Evolutionary conservation across 2,329 filamentous ascomycete genomes (phyloP).

Genomic region (Beauveria caledonica): DNA sequence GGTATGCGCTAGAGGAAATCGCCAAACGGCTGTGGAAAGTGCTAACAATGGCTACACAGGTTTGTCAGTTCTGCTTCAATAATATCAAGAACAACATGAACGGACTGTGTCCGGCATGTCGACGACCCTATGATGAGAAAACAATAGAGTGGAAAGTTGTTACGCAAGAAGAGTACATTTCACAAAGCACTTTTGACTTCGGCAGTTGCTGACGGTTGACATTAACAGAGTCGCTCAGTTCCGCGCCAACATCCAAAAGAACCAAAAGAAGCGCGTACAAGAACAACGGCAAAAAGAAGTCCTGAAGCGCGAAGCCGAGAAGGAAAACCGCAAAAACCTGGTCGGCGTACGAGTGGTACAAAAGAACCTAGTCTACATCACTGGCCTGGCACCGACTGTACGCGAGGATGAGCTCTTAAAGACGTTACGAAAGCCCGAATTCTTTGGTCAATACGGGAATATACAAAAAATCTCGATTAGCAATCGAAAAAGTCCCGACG

Average conservation of each 20-base stretch:
- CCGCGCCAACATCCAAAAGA: conserved; percentile 72
- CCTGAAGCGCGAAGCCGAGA: conserved; percentile 93
- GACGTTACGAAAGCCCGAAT: conserved; percentile 81
- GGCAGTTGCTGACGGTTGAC: not conserved
- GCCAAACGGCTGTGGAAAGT: not conserved
- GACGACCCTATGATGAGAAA: conserved; percentile 91
- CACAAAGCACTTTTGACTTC: not conserved
- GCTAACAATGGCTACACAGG: conserved; percentile 44
- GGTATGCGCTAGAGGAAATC: conserved; percentile 43
- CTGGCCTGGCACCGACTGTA: conserved; percentile 83
- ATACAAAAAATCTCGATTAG: conserved; percentile 99
- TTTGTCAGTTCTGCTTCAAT: conserved; percentile 99
- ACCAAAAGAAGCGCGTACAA: conserved; percentile 83
- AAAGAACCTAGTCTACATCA: conserved; percentile 98
- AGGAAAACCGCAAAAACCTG: conserved; percentile 89
- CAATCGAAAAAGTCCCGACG: conserved; percentile 73
- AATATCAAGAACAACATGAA: conserved; percentile 99
- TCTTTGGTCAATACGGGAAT: conserved; percentile 96
- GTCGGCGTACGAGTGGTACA: conserved; percentile 93
- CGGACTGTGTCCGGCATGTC: conserved; percentile 92
- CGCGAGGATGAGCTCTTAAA: conserved; percentile 88
- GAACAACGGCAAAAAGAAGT: conserved; percentile 85
- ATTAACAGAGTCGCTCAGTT: conserved; percentile 59
- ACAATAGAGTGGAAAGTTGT: conserved; percentile 96
- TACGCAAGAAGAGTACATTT: conserved; percentile 81